Evolutionary conservation across 148 eudicot species (phyloP), one percentile per base, ranked within the genome.

Genomic region (Simmondsia chinensis): DNA sequence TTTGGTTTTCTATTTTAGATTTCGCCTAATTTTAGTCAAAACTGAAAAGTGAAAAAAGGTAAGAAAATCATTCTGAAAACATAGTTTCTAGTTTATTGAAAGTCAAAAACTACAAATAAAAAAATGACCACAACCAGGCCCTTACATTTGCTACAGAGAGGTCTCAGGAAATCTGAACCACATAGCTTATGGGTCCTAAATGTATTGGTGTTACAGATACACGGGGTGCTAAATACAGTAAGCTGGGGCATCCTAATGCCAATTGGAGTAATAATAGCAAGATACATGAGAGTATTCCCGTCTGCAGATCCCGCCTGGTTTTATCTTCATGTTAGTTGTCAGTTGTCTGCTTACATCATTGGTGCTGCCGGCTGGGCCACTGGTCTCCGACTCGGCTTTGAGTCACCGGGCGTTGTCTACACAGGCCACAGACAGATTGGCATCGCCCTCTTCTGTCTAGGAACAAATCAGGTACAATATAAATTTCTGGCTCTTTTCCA

Each of bases 201-300:
- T n/a, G n/a, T n/a, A n/a, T 5, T 28, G 13, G 11, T 23, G 14
- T 39, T 30, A 5, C 80, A 87, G 96, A 56, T 69, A 29, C 96
- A 83, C 53, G 96, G 94, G 18, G 41, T 77, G 20, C 57, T 87
- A 48, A 83, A 83, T 45, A 69, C 56, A 33, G 24, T 83, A 13
- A 72, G 96, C 40, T 87, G 96, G 94, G 94, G 94, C 4, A 49
- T 75, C 14, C 4, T 83, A 63, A 53, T 87, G 75, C 89, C 94
- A 7, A 4, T 71, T 0, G 89, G 94, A 5, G 79, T 54, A 12
- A 7, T 80, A 4, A 50, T 77, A 18, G 94, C 96, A 25, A 72
- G 94, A 51, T 70, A 82, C 52, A 25, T 75, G 45, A 72, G 66
- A 41, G 75, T 57, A 3, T 79, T 77, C 17, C 60, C 71, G 33